These are phyloP conservation scores for Mucor plumbeus DNA, from an alignment of 371 early-diverging fungal species.

Conservation along the genomic window DNA sequence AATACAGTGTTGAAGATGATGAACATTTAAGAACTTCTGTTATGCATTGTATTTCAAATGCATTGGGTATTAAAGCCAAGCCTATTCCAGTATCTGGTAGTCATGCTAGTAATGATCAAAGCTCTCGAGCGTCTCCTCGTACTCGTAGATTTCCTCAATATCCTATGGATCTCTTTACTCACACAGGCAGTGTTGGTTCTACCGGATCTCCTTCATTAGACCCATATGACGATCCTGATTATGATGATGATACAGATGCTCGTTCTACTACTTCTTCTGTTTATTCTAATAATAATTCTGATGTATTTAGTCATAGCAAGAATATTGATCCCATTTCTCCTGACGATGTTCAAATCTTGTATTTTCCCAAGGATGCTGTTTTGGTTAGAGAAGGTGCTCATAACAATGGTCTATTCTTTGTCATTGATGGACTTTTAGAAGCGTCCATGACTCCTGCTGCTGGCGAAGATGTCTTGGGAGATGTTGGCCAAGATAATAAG, in stretches of 20 bases:
- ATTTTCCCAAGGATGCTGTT: constrained; percentile 73
- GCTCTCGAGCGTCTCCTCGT: constrained; percentile 19
- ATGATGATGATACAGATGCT: constrained; percentile 42
- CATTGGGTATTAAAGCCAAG: constrained; percentile 34
- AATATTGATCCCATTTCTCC: constrained; percentile 43
- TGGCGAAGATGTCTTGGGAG: constrained; percentile 39
- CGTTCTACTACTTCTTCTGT: constrained; percentile 54
- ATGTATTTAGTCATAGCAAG: constrained; percentile 20
- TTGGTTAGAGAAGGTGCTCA: constrained; percentile 87
- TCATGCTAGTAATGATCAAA: neutral
- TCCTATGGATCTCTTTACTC: constrained; percentile 54
- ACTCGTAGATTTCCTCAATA: constrained; percentile 16
- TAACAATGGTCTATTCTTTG: constrained; percentile 87
- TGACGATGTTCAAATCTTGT: constrained; percentile 72
- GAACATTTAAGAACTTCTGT: constrained; percentile 66
- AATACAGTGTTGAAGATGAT: constrained; percentile 69
- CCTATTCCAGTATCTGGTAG: neutral
- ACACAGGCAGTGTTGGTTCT: constrained; percentile 44
- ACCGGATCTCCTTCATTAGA: constrained; percentile 44
- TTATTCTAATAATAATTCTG: constrained; percentile 31
- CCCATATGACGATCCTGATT: constrained; percentile 34
- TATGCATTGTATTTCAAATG: constrained; percentile 64
- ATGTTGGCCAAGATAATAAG: neutral
- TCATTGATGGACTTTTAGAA: constrained; percentile 89
- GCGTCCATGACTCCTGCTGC: constrained; percentile 66